phyloP scores from a whole-genome alignment of 1,284 basidiomycete species.

The Mycosarcoma maydis region DNA sequence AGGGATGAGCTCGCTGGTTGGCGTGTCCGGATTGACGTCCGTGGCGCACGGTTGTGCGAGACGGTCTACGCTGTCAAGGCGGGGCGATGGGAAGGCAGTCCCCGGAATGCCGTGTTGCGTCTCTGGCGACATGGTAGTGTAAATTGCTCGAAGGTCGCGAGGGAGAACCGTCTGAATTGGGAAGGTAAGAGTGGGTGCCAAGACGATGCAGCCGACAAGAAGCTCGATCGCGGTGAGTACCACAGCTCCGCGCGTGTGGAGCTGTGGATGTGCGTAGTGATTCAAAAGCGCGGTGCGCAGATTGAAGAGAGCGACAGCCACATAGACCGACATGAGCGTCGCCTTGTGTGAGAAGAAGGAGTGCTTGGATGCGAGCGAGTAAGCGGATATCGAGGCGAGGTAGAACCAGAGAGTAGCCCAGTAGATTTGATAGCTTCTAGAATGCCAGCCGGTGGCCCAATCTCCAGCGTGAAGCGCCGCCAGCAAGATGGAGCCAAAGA shows the following conservation, averaged over 20 bases:
- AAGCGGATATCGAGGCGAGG: constrained; percentile 45
- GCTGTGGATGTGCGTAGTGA: constrained; percentile 15
- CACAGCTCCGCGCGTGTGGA: constrained; percentile 23
- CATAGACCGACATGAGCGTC: constrained; percentile 43
- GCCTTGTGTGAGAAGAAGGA: constrained; percentile 61
- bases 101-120: constrained; percentile 49
- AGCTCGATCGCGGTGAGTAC: constrained; percentile 43
- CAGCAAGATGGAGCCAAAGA: constrained; percentile 36
- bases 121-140: constrained; percentile 59
- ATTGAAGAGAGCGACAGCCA: constrained; percentile 53
- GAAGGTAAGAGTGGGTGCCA: constrained; percentile 53
- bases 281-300: constrained; percentile 53
- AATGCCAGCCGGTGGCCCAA: constrained; percentile 30
- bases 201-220: constrained; percentile 27
- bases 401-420: constrained; percentile 57
- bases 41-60: constrained; percentile 1
- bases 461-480: constrained; percentile 41
- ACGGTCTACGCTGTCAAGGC: constrained; percentile 14
- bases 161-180: constrained; percentile 53
- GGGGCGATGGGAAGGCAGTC: constrained; percentile 62
- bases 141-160: constrained; percentile 54
- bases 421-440: constrained; percentile 23
- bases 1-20: constrained; percentile 38
- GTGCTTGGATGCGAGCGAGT: constrained; percentile 37
- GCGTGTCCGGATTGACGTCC: constrained; percentile 2